These are phyloP conservation scores for Ligustrum vulgare DNA, from an alignment of 257 asterid genomes.

Conservation along the genomic window DNA sequence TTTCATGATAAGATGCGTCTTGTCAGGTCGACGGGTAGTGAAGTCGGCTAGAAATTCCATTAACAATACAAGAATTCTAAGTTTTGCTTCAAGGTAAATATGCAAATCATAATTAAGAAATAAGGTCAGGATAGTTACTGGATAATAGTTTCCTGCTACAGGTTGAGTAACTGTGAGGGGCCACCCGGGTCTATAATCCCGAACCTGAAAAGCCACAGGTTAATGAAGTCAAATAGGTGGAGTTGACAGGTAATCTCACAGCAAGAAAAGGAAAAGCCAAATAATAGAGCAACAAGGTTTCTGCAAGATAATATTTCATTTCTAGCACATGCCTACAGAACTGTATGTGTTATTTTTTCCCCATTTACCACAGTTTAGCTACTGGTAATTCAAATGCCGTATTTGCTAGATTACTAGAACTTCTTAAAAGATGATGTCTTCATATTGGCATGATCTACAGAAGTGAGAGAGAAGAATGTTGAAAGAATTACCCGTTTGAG, in stretches of 20 bases:
- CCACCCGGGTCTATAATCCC: conserved; percentile 84
- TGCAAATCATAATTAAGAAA: background rate
- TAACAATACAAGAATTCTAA: background rate
- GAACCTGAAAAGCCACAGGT: conserved; percentile 48
- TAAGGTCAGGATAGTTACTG: conserved; percentile 46
- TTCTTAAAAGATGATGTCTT: background rate
- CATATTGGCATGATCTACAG: background rate
- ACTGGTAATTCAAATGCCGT: background rate
- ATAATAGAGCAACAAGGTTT: background rate
- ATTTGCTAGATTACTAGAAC: background rate
- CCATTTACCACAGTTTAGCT: background rate
- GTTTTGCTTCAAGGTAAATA: background rate
- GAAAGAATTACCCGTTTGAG: conserved; percentile 62
- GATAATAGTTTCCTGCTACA: conserved; percentile 90
- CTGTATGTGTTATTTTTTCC: too few species aligned
- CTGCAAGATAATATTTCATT: background rate
- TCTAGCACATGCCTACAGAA: background rate
- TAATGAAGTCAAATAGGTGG: background rate
- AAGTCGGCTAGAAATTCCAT: background rate
- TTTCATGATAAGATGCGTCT: background rate
- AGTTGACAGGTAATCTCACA: background rate
- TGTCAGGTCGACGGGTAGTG: background rate
- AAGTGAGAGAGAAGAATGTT: conserved; percentile 6
- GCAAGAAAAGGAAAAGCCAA: background rate
- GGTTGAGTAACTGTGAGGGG: conserved; percentile 81